phyloP scores from a whole-genome alignment of 352 stramenopile genomes.

The Pythium vanterpoolii region DNA sequence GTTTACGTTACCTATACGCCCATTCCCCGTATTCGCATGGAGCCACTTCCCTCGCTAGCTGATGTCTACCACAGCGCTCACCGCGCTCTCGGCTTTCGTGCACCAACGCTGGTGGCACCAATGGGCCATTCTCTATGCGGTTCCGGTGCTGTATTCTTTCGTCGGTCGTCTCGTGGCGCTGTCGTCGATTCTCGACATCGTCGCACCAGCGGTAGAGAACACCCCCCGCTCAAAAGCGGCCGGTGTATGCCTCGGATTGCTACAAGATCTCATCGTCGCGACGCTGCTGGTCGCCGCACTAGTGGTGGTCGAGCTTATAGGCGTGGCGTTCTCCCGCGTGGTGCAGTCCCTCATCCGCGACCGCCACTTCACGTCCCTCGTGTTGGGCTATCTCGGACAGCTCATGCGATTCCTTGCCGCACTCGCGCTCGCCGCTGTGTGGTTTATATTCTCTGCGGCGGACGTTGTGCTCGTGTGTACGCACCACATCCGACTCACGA shows the following conservation, averaged over 20 bases:
- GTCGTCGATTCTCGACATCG: constrained; percentile 2
- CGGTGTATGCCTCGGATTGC: neutral
- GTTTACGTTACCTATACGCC: no score
- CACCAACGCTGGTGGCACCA: neutral
- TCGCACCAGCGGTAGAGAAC: neutral
- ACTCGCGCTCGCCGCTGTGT: constrained; percentile 26
- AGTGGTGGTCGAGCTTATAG: constrained; percentile 2
- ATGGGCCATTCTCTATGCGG: constrained; percentile 1
- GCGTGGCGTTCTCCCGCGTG: neutral
- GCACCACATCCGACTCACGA: constrained; percentile 47
- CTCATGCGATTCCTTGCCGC: constrained; percentile 1
- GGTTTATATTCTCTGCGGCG: constrained; percentile 26
- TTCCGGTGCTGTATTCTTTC: neutral
- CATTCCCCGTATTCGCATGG: neutral
- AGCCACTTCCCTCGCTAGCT: neutral
- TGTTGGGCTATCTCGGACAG: neutral
- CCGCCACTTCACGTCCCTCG: neutral
- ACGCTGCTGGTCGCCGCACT: constrained; percentile 1
- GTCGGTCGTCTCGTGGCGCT: neutral
- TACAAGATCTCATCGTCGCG: constrained; percentile 2
- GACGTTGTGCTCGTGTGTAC: constrained; percentile 45
- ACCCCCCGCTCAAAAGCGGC: neutral
- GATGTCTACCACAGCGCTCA: neutral
- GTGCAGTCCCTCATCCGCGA: neutral
- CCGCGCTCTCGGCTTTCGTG: neutral